Base-by-base conservation (phyloP, 2,329 filamentous ascomycete genomes). In the Bimuria novae-zelandiae region DNA sequence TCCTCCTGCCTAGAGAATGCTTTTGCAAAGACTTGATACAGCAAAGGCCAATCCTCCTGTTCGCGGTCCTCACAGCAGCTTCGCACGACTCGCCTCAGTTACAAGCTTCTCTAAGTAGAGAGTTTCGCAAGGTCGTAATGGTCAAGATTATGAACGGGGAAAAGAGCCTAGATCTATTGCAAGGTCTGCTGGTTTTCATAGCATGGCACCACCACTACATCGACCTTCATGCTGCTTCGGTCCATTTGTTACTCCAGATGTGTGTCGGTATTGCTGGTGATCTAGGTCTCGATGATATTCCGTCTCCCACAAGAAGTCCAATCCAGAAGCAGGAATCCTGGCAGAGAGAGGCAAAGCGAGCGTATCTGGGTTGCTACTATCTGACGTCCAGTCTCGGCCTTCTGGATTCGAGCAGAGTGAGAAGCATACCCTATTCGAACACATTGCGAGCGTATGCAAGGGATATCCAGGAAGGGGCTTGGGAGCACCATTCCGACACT, bases 201-300 rank as follows among this genome's bases (percentile, higher is more conserved):
- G 70, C 70, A 3, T 73, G 70, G 70, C 70, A 73, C 32, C 70
- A 73, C 27, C 69, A 69, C 43, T 73, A 72, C 36, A 72, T 71
- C 68, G 68, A 73, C 41, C 48, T 63, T 22, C 63, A 72, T 27
- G 67, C 68, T 7, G 61, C 71, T 25, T 71, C 70, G 1, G 63
- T 72, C 29, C 63, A 67, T 12, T 65, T 71, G 59, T 64, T 73
- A 27, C 56, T 72, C 6, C 70, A 72, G 39, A 56, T 73, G 5
- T 71, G 67, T 42, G 52, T 69, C 19, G 68, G 68, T 40, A 67
- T 73, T 17, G 68, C 68, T 27, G 57, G 60, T 29, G 70, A 71
- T 44, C 51, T 73, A 11, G 62, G 64, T 7, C 52, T 73, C 25
- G 69, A 73, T 43, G 64, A 52, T 12, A 56, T 69, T 16, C 59